Percentiles rank a stretch among this genome's conserved stretches.
Conservation (phyloP, 2,329 filamentous ascomycete genomes). For the Pyrenophora seminiperda region DNA sequence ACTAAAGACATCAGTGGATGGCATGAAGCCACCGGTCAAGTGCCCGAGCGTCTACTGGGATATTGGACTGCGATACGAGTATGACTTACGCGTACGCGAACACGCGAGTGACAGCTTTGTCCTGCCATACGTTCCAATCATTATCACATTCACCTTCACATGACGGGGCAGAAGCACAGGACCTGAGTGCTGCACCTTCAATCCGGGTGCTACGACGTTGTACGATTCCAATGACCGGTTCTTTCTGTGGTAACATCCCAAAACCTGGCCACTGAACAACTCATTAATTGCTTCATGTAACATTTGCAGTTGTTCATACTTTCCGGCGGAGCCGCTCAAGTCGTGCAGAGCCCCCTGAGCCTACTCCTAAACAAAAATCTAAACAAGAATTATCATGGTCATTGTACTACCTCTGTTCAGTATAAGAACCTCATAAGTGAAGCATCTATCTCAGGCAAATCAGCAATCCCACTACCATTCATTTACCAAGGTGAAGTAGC, state of each 20-base stretch:
- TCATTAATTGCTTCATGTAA: too few species aligned
- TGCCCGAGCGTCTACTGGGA: not conserved
- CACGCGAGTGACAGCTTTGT: conserved; percentile 19
- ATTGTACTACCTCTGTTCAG: not conserved
- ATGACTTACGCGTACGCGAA: not conserved
- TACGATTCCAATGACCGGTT: too few species aligned
- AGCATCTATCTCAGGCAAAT: not conserved
- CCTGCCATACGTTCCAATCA: not conserved
- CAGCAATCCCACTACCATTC: not conserved
- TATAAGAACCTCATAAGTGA: not conserved
- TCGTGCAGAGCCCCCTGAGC: too few species aligned
- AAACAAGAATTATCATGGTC: too few species aligned
- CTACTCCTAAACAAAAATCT: too few species aligned
- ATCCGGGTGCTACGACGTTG: too few species aligned
- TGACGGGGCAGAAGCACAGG: not conserved
- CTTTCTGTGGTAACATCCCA: too few species aligned
- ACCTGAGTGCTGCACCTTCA: too few species aligned
- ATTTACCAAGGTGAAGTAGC: not conserved
- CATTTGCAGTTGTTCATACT: too few species aligned
- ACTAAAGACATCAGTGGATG: not conserved
- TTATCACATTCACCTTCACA: not conserved
- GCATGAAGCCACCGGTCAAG: not conserved
- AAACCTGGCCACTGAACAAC: too few species aligned
- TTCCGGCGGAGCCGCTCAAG: too few species aligned
- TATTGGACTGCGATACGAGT: not conserved